phyloP scores from a whole-genome alignment of 2,329 filamentous ascomycete genomes.

The Trichoderma pleuroti region DNA sequence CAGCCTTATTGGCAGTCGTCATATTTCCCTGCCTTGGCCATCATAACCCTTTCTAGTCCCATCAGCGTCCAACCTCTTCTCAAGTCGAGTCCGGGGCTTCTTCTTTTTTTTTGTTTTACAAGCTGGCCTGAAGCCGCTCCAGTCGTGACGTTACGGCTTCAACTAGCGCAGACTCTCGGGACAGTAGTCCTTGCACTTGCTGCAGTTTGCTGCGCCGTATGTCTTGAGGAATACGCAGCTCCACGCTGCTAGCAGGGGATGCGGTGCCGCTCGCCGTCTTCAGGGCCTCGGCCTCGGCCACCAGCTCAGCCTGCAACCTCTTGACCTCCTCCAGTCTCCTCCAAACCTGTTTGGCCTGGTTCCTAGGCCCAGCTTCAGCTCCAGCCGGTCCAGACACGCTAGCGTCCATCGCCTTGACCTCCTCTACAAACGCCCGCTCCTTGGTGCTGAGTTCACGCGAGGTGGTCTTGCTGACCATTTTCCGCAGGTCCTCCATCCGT shows the following conservation, averaged over 20 bases:
- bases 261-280: slow-evolving; percentile 29
- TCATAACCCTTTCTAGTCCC: neutral
- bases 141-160: slow-evolving; percentile 63
- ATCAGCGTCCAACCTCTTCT: neutral
- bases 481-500: slow-evolving; percentile 57
- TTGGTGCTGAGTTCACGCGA: slow-evolving; percentile 43
- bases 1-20: neutral
- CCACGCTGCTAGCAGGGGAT: slow-evolving; percentile 32
- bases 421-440: slow-evolving; percentile 45
- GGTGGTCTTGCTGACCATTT: slow-evolving; percentile 40
- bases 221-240: slow-evolving; percentile 55
- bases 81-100: neutral
- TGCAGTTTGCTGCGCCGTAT: slow-evolving; percentile 61
- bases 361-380: slow-evolving; percentile 31
- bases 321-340: slow-evolving; percentile 57
- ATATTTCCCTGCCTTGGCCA: neutral
- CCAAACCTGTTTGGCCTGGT: slow-evolving; percentile 48
- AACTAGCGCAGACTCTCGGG: slow-evolving; percentile 64
- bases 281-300: slow-evolving; percentile 48
- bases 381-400: slow-evolving; percentile 41
- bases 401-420: slow-evolving; percentile 52
- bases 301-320: slow-evolving; percentile 50
- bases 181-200: slow-evolving; percentile 60
- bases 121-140: slow-evolving; percentile 49
- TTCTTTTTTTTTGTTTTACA: slow-evolving; percentile 22